Evolutionary conservation across 495 filamentous ascomycete genomes (phyloP), one percentile per base, ranked within the genome.

Genomic region (Niebla homalea): DNA sequence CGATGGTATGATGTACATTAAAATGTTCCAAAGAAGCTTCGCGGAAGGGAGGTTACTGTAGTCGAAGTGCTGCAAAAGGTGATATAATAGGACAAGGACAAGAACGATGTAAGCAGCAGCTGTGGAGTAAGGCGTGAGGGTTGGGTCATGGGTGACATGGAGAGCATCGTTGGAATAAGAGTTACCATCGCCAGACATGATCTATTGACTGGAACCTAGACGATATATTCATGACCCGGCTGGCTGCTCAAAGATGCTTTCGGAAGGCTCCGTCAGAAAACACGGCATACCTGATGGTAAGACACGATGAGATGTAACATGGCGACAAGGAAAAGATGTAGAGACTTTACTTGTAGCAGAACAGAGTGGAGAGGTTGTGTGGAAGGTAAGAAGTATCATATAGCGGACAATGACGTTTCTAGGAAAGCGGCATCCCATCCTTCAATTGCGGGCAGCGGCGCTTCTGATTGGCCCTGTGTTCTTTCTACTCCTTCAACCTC

Each of bases 1-100:
- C 5, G 74, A 72, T 1, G 84, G 85, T 19, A 71, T 81, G 25
- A 79, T 23, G 51, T 72, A 72, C 42, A 89, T 75, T 6, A 85
- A 25, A 21, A 68, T 51, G 61, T 84, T 77, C 83, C 84, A 88
- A 21, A 81, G 42, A n/a, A 77, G 58, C 40, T 74, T 62, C 37
- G 40, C 62, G 18, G 60, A 56, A 16, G 29, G 47, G 47, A 51
- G 51, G 53, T 61, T 55, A 41, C 54, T 55, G 53, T 59, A 57
- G 63, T 64, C 62, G 46, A 60, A 60, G 25, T 50, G 40, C 36
- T 52, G 63, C 49, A 70, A 54, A 37, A 64, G 56, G 21, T 67
- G 65, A 61, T 75, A 77, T 39, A 72, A 46, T 46, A 71, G 40
- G 23, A 68, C 62, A 14, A 67, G 42, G 45, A 65, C 23, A 51